Base-by-base conservation (phyloP, 176 grass and related monocot species). In the Rhynchospora pubera region DNA sequence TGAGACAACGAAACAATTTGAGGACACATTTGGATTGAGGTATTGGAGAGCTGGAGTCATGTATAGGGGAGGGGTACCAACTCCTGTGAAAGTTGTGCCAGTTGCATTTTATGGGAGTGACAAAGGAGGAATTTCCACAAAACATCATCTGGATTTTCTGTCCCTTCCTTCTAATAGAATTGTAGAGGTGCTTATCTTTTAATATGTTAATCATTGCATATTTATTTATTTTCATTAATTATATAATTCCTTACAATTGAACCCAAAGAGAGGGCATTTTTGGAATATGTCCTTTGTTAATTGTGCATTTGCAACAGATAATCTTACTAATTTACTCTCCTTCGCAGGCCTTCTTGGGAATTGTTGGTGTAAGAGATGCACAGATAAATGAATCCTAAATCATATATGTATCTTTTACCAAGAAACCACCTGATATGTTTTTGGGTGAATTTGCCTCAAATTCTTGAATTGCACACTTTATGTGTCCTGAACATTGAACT, bases 31-130 rank as follows among this genome's bases (percentile, higher is more conserved):
- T 78, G 92, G 96, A 24, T 43, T 85, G 26, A 93, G 96, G 88
- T 98, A 98, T 55, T 93, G 96, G 92, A 94, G 82, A 83, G 90
- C 91, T 81, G 96, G 90, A 3, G 85, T 78, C 57, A 94, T 98
- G 92, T 94, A 98, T 82, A 85, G 84, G 60, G 96, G 96, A 57
- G 76, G 73, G 18, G 11, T 87, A 78, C 96, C 90, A 22, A 89
- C 90, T 84, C 87, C 92, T 42, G 80, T 98, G 74, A 87, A 78
- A 79, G 74, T 61, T 18, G 42, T 55, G 70, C 90, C 90, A 21
- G 82, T 89, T 28, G 72, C 86, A 16, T 85, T 90, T 44, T 58
- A 1, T 73, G 65, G 53, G 57, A 51, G 2, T 9, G 26, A 77
- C 14, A 75, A 75, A 75, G 22, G 59, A 46, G 3, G 28, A 32